Evolutionary conservation across 2,329 filamentous ascomycete genomes (phyloP).

Genomic region (Arthrobotrys entomopaga): DNA sequence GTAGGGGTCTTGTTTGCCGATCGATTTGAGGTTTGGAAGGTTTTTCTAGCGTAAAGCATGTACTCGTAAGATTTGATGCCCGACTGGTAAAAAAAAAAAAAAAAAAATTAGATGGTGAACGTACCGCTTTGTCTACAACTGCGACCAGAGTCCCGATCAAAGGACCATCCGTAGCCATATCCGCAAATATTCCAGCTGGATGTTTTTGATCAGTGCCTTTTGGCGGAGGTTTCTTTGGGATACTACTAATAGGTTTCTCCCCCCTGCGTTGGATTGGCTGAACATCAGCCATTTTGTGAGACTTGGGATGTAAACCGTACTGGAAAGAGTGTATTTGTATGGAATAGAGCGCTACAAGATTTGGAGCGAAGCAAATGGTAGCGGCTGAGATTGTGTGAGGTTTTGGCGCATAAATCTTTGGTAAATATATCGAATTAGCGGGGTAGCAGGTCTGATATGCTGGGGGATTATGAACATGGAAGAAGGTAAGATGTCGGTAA

Average conservation of each 20-base stretch:
- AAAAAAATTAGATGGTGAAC: not conserved
- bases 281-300: slow-evolving; percentile 41
- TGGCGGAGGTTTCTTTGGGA: slow-evolving; percentile 38
- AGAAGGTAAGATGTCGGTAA: slow-evolving; percentile 5
- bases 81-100: not conserved
- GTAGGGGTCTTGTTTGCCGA: slow-evolving; percentile 98
- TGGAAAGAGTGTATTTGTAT: not conserved
- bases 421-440: not conserved
- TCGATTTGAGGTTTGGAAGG: slow-evolving; percentile 92
- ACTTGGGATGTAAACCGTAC: slow-evolving; percentile 26
- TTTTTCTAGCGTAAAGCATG: slow-evolving; percentile 72
- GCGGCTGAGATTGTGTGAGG: not conserved
- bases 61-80: not conserved
- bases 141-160: slow-evolving; percentile 91
- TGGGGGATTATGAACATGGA: not conserved
- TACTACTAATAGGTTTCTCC: slow-evolving; percentile 25
- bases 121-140: slow-evolving; percentile 81
- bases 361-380: not conserved
- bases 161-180: slow-evolving; percentile 59
- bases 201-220: slow-evolving; percentile 53
- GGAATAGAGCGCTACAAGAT: not conserved
- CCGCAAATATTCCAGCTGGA: slow-evolving; percentile 58
- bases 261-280: slow-evolving; percentile 49
- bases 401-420: not conserved
- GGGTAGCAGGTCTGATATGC: not conserved